Percentiles rank a stretch among this genome's conserved stretches.
phyloP scores from a whole-genome alignment of 352 stramenopile species.

The Pythium dissimile region DNA sequence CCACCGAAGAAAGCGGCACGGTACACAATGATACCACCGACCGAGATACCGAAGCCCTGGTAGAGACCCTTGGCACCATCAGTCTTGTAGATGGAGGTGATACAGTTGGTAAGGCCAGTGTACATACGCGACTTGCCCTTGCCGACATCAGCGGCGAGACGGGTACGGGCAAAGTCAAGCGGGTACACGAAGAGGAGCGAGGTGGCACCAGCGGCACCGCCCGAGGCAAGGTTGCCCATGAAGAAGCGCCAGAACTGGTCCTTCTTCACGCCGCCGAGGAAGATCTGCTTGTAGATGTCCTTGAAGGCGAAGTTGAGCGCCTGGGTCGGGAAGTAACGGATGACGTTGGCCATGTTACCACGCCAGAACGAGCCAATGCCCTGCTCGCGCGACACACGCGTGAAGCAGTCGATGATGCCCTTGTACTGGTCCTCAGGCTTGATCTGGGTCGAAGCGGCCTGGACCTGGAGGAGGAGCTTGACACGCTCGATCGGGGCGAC shows the following conservation, averaged over 20 bases:
- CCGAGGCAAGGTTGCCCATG: slow-evolving; percentile 96
- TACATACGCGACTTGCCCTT: slow-evolving; percentile 97
- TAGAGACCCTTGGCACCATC: slow-evolving; percentile 94
- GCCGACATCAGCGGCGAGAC: slow-evolving; percentile 97
- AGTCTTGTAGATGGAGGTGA: slow-evolving; percentile 94
- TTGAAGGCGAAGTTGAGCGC: slow-evolving; percentile 93
- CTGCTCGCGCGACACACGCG: slow-evolving; percentile 87
- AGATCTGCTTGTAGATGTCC: slow-evolving; percentile 92
- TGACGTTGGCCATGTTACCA: slow-evolving; percentile 91
- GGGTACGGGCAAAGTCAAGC: slow-evolving; percentile 98
- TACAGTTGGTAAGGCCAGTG: slow-evolving; percentile 96
- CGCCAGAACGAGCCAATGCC: slow-evolving; percentile 88
- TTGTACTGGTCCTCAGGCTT: slow-evolving; percentile 92
- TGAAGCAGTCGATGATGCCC: slow-evolving; percentile 89
- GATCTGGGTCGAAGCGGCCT: slow-evolving; percentile 88
- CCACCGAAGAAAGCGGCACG: slow-evolving; percentile 98
- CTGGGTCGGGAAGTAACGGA: slow-evolving; percentile 92
- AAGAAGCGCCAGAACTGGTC: slow-evolving; percentile 99
- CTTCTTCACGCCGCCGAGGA: slow-evolving; percentile 89
- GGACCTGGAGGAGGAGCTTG: slow-evolving; percentile 91
- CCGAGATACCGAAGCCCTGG: slow-evolving; percentile 98
- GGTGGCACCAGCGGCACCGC: slow-evolving; percentile 95
- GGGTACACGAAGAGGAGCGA: slow-evolving; percentile 97
- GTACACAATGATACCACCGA: slow-evolving; percentile 99
- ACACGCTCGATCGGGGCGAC: slow-evolving; percentile 90